Evolutionary conservation across 2,329 filamentous ascomycete species (phyloP), one percentile per base, ranked within the genome.

Genomic region (Aspergillus nomiae): DNA sequence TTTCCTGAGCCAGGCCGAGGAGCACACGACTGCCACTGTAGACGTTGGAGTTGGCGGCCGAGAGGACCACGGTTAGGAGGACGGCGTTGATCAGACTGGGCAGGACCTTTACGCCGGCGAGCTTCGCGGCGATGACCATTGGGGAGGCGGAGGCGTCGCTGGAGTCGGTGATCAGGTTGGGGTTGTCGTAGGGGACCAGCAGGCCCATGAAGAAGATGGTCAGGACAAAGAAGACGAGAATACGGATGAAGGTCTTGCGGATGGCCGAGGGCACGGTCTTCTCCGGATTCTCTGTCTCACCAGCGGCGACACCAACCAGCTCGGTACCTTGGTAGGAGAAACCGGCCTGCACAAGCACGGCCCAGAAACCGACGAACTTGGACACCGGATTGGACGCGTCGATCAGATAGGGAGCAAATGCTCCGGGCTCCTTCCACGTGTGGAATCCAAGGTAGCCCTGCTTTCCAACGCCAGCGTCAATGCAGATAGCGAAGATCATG

Each of bases 401-500:
- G n/a, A 87, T 81, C 28, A 91, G 78, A 70, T 87, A 86, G 12
- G 85, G 84, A n/a, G 84, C 85, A 70, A 92, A 92, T 0, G 90
- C 85, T 4, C 90, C 90, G 0, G 90, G 90, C 21, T 84, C 72
- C 14, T 80, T 77, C 89, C 90, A 93, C 76, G 90, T 89, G 67
- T 85, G 82, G 79, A 93, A 92, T 46, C 91, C 91, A 55, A 93
- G 82, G 70, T 90, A 89, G 21, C 88, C 88, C 65, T 92, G 82
- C 28, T 86, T 72, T 26, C 90, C 88, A 3, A 83, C 90, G 54
- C 90, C 91, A 2, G 89, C 89, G 71, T 92, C 89, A 77, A 92
- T 85, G 76, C 88, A 90, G 69, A 92, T 89, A 69, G 85, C 87
- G 69, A 92, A 91, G 71, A 93, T 88, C 80, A 92, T 84, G 81